A percentile compares a stretch with the other conserved stretches of the same genome.
phyloP scores from a whole-genome alignment of 1,139 yeast genomes.

The Pichia terricola region DNA sequence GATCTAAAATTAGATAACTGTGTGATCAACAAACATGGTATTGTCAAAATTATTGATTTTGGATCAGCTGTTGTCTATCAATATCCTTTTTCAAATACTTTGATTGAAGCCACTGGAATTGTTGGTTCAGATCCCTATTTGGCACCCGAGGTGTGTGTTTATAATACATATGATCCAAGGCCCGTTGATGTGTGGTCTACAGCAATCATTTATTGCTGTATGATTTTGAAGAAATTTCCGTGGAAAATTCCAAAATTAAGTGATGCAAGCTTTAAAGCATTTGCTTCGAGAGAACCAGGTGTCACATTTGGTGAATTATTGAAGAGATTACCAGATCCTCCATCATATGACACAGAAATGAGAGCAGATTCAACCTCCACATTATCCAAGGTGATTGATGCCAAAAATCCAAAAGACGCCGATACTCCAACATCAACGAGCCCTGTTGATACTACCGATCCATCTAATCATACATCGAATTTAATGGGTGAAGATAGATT shows the following conservation, averaged over 20 bases:
- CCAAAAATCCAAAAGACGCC: constrained; percentile 7
- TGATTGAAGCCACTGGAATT: constrained; percentile 81
- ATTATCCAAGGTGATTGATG: constrained; percentile 7
- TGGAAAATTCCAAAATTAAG: constrained; percentile 89
- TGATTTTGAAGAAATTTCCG: constrained; percentile 89
- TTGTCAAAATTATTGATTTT: constrained; percentile 85
- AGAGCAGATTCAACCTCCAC: constrained; percentile 4
- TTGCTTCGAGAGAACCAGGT: constrained; percentile 41
- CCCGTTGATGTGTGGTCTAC: constrained; percentile 94
- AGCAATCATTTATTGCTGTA: constrained; percentile 92
- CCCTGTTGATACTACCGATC: constrained; percentile 3
- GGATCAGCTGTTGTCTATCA: constrained; percentile 93
- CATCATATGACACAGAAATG: constrained; percentile 17
- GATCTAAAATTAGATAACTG: constrained; percentile 93
- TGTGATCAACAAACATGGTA: constrained; percentile 78
- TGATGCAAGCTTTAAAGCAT: constrained; percentile 77
- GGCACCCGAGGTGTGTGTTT: constrained; percentile 87
- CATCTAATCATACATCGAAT: constrained; percentile 39
- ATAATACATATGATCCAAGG: constrained; percentile 77
- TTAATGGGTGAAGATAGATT: constrained; percentile 65
- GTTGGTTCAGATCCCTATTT: constrained; percentile 97
- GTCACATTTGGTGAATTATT: constrained; percentile 27
- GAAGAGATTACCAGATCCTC: constrained; percentile 27
- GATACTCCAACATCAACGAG: background rate
- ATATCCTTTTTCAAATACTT: constrained; percentile 75